Evolutionary conservation across 768 basidiomycete genomes (phyloP), one percentile per base, ranked within the genome.

Genomic region (Gymnopilus dilepis): DNA sequence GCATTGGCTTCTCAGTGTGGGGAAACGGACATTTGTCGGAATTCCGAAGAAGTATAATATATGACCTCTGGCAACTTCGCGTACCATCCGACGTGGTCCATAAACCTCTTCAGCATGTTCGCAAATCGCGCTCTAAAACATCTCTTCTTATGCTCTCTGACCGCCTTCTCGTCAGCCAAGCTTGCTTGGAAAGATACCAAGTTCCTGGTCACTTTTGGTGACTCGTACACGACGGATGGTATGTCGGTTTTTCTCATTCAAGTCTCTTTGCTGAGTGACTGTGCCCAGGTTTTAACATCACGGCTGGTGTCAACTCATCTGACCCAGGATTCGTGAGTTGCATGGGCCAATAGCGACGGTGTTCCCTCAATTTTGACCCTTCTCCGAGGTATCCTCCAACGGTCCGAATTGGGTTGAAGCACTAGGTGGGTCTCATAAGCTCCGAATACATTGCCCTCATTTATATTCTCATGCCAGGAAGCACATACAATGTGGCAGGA

Each of bases 391-490:
- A 8, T 84, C 84, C 6, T 85, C 84, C 15, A 85, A 87, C 68
- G 86, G 87, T 17, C 86, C 80, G 0, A 88, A 86, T 69, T 89
- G 86, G 86, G 85, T 86, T 6, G 69, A 82, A 59, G 81, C 76
- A 64, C 75, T 86, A 56, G 76, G 86, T 86, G 58, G 63, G 75
- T 33, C 15, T 61, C 24, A 38, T 37, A n/a, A 37, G 13, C 17
- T 26, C 38, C 9, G 31, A 2, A 1, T 21, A 6, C 21, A 8
- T 19, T 15, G 34, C 5, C 1, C 37, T 17, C 17, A n/a, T 30
- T 40, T 26, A 42, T 19, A 40, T 9, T 38, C n/a, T 28, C 13
- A 3, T 15, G 17, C 5, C 65, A 84, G 85, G 80, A 30, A 75
- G 69, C 12, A 82, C 81, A 4, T 88, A 83, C 69, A 88, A 88